Base-by-base conservation (phyloP, 768 basidiomycete genomes). In the Thelephora ganbajun region DNA sequence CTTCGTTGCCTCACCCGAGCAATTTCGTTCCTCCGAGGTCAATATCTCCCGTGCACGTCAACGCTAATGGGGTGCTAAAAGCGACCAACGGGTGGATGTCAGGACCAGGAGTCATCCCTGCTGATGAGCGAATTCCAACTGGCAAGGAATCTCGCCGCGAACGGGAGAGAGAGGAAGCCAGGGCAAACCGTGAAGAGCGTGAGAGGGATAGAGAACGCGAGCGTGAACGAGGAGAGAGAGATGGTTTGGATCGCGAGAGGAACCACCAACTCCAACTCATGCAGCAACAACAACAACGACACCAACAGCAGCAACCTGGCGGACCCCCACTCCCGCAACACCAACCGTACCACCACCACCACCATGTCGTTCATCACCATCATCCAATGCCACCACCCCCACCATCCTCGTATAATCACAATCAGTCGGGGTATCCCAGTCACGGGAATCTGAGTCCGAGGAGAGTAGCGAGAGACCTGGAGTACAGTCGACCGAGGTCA, bases 271-370 rank as follows among this genome's bases (percentile, higher is more conserved):
- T 36, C 2, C 60, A 57, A 18, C 42, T 49, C 2, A 43, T 45
- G 9, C 59, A 56, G 2, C 51, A 54, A 30, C 48, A 47, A 5
- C 59, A 59, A 16, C 51, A 45, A 33, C 53, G 44, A 14, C 54
- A 56, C 30, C 54, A 54, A 19, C 54, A 56, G 4, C 56, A 45
- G 13, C 54, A 55, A 18, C 48, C 45, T 41, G 51, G 46, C n/a
- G 16, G 48, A 7, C 53, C 46, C 1, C 60, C 61, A 39, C 60
- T 61, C 37, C 63, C 62, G 42, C 57, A 59, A 47, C 65, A 64
- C 44, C 58, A 63, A 41, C 55, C 60, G 26, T 60, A 61, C 44
- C 63, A 64, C 48, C 62, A 64, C 30, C 59, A 62, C 45, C 65
- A 60, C 47, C 58, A 52, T 11, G 26, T 30, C 26, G 26, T 30